Evolutionary conservation across 2,329 filamentous ascomycete genomes (phyloP).

Genomic region (Sclerotinia sclerotiorum): DNA sequence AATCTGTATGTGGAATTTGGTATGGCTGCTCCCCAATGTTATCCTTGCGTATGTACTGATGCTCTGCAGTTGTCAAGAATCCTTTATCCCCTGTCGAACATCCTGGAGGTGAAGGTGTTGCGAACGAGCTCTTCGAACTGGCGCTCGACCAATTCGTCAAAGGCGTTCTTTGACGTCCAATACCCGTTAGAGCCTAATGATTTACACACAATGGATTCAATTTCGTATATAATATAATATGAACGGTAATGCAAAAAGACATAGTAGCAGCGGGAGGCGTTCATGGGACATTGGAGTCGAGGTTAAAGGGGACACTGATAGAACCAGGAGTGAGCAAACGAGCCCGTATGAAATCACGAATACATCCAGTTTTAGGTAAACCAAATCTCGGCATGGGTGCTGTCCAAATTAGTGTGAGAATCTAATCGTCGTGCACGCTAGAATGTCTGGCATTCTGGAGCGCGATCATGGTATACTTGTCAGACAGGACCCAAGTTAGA

Average conservation of each 20-base stretch:
- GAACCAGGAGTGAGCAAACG: background rate
- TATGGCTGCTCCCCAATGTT: slow-evolving; percentile 44
- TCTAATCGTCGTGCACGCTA: background rate
- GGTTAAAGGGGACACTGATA: background rate
- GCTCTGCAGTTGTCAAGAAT: slow-evolving; percentile 65
- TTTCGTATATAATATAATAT: slow-evolving; percentile 4
- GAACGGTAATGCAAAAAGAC: background rate
- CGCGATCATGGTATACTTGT: background rate
- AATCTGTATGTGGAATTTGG: slow-evolving; percentile 97
- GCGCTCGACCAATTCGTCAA: slow-evolving; percentile 76
- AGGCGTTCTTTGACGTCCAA: slow-evolving; percentile 49
- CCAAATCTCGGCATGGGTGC: background rate
- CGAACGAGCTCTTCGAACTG: slow-evolving; percentile 69
- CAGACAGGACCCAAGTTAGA: background rate
- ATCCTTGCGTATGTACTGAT: slow-evolving; percentile 15
- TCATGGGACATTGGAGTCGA: background rate
- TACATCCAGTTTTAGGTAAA: background rate
- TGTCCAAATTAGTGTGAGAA: background rate
- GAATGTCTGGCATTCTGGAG: background rate
- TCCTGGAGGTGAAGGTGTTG: slow-evolving; percentile 66
- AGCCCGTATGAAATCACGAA: background rate
- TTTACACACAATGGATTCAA: slow-evolving; percentile 1
- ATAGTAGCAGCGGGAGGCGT: slow-evolving; percentile 5
- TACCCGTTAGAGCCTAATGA: slow-evolving; percentile 1
- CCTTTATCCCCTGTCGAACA: slow-evolving; percentile 68